A percentile compares a stretch with the other conserved stretches of the same genome.
Evolutionary conservation across 192 early-diverging fungal species (phyloP).

Genomic region (Gryganskiella cystojenkinii): DNA sequence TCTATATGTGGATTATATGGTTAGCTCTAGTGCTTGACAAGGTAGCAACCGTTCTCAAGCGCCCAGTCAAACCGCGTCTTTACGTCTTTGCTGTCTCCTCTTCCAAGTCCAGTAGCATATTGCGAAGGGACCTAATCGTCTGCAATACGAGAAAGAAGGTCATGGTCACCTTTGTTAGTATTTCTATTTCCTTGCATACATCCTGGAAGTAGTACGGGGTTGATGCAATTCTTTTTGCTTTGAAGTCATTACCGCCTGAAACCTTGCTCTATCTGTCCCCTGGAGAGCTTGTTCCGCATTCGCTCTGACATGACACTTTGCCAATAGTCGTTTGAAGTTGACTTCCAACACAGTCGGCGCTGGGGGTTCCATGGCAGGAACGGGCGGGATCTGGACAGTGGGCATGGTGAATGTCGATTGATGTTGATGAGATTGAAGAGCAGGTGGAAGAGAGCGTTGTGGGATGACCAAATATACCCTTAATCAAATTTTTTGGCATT

Average conservation of each 20-base stretch:
- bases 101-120: slow-evolving; percentile 24
- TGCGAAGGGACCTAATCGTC: slow-evolving; percentile 28
- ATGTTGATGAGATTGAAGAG: no score
- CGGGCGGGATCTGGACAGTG: no score
- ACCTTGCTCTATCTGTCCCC: slow-evolving; percentile 30
- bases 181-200: neutral
- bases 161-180: neutral
- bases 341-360: slow-evolving; percentile 31
- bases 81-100: slow-evolving; percentile 27
- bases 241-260: slow-evolving; percentile 7
- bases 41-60: neutral
- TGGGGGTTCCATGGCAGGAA: neutral
- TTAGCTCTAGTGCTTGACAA: neutral
- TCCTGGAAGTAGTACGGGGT: neutral
- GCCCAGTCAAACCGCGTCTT: neutral
- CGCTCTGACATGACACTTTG: slow-evolving; percentile 31
- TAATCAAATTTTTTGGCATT: no score
- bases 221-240: no score
- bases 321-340: slow-evolving; percentile 39
- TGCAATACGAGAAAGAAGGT: neutral
- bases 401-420: no score
- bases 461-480: no score
- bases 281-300: slow-evolving; percentile 38
- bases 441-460: no score
- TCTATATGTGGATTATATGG: neutral